Percentiles rank a stretch among this genome's conserved stretches.
These are phyloP conservation scores for Lactifluus subvellereus DNA, from an alignment of 768 basidiomycete species.

Conservation along the genomic window DNA sequence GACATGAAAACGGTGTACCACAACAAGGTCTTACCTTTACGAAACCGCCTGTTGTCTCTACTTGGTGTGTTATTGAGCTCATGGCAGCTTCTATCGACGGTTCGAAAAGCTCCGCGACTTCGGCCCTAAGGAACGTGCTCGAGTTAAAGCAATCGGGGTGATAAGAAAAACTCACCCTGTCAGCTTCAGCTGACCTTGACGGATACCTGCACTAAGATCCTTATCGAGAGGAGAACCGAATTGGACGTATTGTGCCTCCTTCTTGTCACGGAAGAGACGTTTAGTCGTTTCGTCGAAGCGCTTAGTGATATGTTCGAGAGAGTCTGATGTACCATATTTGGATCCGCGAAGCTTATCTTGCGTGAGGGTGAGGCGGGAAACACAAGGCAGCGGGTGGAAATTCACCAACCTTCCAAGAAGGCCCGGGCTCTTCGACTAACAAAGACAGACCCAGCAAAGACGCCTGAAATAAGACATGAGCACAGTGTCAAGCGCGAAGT, in stretches of 20 bases:
- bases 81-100: slow-evolving; percentile 73
- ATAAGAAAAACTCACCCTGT: slow-evolving; percentile 44
- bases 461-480: slow-evolving; percentile 37
- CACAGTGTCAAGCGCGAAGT: neutral
- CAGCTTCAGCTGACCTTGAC: slow-evolving; percentile 65
- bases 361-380: slow-evolving; percentile 4
- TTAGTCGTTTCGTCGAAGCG: slow-evolving; percentile 82
- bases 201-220: slow-evolving; percentile 61
- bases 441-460: slow-evolving; percentile 80
- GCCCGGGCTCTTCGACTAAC: slow-evolving; percentile 69
- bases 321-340: slow-evolving; percentile 64
- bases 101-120: slow-evolving; percentile 70
- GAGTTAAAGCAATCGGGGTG: neutral
- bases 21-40: slow-evolving; percentile 45
- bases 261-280: slow-evolving; percentile 64
- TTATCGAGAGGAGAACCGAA: slow-evolving; percentile 79
- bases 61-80: slow-evolving; percentile 61
- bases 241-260: slow-evolving; percentile 62
- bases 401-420: slow-evolving; percentile 56
- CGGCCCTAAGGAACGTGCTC: slow-evolving; percentile 28
- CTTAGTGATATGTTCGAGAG: slow-evolving; percentile 73
- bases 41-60: slow-evolving; percentile 59
- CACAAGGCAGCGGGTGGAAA: neutral
- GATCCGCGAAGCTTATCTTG: slow-evolving; percentile 68
- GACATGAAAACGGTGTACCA: neutral